Base-by-base conservation (phyloP, 2,329 filamentous ascomycete genomes). In the Gliomastix tumulicola region DNA sequence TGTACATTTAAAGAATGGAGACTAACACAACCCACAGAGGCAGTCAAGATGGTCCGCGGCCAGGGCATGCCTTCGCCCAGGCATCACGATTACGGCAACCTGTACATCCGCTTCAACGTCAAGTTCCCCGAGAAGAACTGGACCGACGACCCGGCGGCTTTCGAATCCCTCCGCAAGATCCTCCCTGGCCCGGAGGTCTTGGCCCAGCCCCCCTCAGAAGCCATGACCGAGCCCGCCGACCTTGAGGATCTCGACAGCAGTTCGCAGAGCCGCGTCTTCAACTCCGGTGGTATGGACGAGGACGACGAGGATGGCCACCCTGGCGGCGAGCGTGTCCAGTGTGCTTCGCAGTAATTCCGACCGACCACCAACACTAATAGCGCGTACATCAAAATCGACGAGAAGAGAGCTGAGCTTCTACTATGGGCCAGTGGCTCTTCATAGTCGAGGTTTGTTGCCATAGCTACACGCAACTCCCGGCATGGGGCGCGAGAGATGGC, bases 21-120 rank as follows among this genome's bases (percentile, higher is more conserved):
- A 13, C 21, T 28, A 17, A 30, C 20, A 21, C 30, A 18, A 15
- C 4, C 21, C n/a, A 18, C 50, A 95, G 92, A 86, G 49, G 73
- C 87, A 48, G 77, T 97, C 59, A 97, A 96, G 71, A 84, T 95
- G 64, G 82, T 98, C 54, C 86, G 87, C 47, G 89, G 88, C 46
- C 92, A 98, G 66, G 92, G 92, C 60, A 98, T 98, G 92, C 92
- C 92, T 30, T 94, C 92, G 5, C 84, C 79, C 64, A 81, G 92
- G 51, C 92, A 97, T 64, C 92, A 98, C 71, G 86, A 97, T 64
- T 81, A 77, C 56, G 92, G 92, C 54, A 96, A 98, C 68, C 73
- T 98, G 51, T 98, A 92, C 71, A 88, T 98, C 55, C 88, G 94
- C 59, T 98, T 98, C 69, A 82, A 86, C 54, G 88, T 98, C 66